Percentiles rank a stretch among this genome's conserved stretches.
Evolutionary conservation across 2,329 filamentous ascomycete species (phyloP).

Genomic region (Microdochium trichocladiopsis): DNA sequence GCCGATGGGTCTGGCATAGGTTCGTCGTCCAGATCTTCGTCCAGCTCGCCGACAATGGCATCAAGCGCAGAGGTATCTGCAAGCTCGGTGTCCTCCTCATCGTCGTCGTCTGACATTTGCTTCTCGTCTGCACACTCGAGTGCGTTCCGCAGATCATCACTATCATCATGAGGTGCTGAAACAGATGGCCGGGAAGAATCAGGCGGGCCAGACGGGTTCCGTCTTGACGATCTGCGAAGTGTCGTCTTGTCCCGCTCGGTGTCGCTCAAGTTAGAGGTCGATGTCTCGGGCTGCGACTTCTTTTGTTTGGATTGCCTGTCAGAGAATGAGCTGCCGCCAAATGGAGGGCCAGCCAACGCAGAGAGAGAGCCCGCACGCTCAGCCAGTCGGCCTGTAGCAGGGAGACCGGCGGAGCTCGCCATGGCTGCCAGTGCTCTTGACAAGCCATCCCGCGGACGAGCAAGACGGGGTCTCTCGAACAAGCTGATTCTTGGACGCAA

Average conservation of each 20-base stretch:
- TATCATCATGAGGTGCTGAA: conserved; percentile 46
- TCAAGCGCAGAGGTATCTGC: conserved; percentile 66
- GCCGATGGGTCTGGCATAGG: conserved; percentile 70
- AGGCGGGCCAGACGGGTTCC: conserved; percentile 38
- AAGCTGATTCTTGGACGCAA: conserved; percentile 81
- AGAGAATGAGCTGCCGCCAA: conserved; percentile 26
- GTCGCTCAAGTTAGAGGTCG: conserved; percentile 36
- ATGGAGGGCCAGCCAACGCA: conserved; percentile 15
- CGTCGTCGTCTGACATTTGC: conserved; percentile 68
- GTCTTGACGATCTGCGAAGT: conserved; percentile 57
- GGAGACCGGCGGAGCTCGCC: conserved; percentile 61
- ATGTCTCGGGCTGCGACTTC: conserved; percentile 20
- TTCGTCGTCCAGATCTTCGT: conserved; percentile 73
- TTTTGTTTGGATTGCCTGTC: conserved; percentile 40
- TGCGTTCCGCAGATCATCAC: conserved; percentile 59
- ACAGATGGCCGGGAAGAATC: conserved; percentile 43
- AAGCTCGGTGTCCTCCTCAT: conserved; percentile 37
- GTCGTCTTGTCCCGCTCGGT: conserved; percentile 50
- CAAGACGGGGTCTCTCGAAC: conserved; percentile 63
- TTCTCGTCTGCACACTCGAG: conserved; percentile 93
- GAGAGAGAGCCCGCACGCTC: conserved; percentile 30
- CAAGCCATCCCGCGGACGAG: conserved; percentile 55
- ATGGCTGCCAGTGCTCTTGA: conserved; percentile 68
- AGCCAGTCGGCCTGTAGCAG: conserved; percentile 40
- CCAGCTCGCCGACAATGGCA: conserved; percentile 83